Evolutionary conservation across 192 early-diverging fungal genomes (phyloP), one percentile per base, ranked within the genome.

Genomic region (Lunasporangiospora selenospora): DNA sequence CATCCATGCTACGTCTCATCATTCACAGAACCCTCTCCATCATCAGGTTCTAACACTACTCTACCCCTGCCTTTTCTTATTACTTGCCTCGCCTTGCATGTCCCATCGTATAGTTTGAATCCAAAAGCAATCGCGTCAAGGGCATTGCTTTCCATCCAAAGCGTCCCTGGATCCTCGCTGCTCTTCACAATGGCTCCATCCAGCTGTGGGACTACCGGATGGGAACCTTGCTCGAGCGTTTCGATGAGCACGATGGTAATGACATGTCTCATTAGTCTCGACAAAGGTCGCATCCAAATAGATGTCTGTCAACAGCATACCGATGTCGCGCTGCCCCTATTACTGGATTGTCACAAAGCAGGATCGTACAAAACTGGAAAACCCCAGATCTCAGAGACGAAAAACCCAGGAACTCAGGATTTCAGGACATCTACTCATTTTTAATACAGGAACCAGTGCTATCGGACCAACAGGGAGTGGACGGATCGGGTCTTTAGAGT

Each of bases 151-250:
- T 98, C 79, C 96, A 98, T 65, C 93, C 95, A 6, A 98, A 96
- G 76, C 90, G 98, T 34, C 95, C 98, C 10, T 99, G 98, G 98
- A 95, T 98, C 61, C 88, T 99, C 36, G 94, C 96, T 12, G 89
- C 95, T 18, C 81, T 99, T 42, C 95, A 99, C 76, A 99, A 96
- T 80, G 98, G 98, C 7, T 93, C 91, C 46, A 85, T 99, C 42
- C 98, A 99, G 80, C 85, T 98, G 50, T 99, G 98, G 98, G 98
- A 99, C 83, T 99, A 98, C 78, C 92, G 97, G 55, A 97, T 99
- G 93, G 98, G 98, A 23, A 96, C 95, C 3, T 83, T 98, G 53
- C 81, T 99, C 24, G 98, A 99, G 53, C 89, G 95, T 31, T 99
- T 98, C 78, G 98, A 99, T 60, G 98, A 99, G 76, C 98, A 99